Evolutionary conservation across 768 basidiomycete species (phyloP).

Genomic region (Boletus pseudopeckii): DNA sequence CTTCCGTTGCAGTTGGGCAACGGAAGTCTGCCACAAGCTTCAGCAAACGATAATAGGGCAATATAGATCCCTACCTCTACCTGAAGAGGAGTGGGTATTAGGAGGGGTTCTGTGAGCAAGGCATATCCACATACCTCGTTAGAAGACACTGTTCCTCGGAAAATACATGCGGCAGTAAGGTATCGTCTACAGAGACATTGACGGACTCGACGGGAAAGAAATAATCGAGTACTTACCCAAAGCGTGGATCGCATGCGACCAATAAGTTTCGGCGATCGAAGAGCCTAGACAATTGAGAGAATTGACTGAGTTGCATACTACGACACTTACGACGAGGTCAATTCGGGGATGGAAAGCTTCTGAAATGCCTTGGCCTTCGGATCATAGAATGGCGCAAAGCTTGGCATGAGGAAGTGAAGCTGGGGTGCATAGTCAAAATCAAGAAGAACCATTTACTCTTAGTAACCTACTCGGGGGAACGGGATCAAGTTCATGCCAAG

Average conservation of each 20-base stretch:
- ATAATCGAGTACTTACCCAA: constrained; percentile 45
- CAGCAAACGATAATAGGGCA: constrained; percentile 6
- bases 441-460: neutral
- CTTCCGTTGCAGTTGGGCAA: constrained; percentile 71
- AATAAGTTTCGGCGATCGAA: constrained; percentile 80
- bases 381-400: constrained; percentile 87
- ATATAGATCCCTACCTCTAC: constrained; percentile 44
- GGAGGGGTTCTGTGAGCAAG: neutral
- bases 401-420: constrained; percentile 96
- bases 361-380: constrained; percentile 60
- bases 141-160: constrained; percentile 78
- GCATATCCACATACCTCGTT: constrained; percentile 58
- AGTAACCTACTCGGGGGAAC: constrained; percentile 77
- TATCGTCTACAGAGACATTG: constrained; percentile 54
- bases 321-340: constrained; percentile 65
- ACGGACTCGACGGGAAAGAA: neutral
- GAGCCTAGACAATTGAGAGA: constrained; percentile 41
- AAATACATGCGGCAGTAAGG: constrained; percentile 83
- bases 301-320: neutral
- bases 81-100: constrained; percentile 29
- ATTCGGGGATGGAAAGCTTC: constrained; percentile 57
- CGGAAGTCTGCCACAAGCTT: constrained; percentile 48
- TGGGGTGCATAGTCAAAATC: constrained; percentile 31
- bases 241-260: constrained; percentile 78
- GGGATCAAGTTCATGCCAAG: constrained; percentile 93